Percentiles rank a stretch among this genome's conserved stretches.
Evolutionary conservation across 2,329 filamentous ascomycete species (phyloP).

Genomic region (Huntiella savannae): DNA sequence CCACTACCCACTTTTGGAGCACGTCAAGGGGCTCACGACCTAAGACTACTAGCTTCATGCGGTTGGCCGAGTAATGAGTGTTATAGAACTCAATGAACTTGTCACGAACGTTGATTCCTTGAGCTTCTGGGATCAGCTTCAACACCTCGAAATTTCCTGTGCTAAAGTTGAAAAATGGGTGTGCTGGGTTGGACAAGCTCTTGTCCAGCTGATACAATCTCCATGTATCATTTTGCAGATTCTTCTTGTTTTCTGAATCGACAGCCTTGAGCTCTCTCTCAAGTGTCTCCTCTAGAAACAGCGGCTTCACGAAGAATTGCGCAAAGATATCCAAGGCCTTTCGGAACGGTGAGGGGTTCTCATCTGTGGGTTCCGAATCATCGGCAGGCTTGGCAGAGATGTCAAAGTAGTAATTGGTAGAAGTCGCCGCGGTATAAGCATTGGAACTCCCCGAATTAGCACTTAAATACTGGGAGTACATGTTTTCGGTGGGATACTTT

Average conservation of each 20-base stretch:
- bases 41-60: conserved; percentile 79
- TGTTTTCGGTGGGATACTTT: conserved; percentile 93
- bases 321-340: conserved; percentile 81
- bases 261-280: conserved; percentile 78
- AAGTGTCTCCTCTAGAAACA: conserved; percentile 69
- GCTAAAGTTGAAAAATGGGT: conserved; percentile 81
- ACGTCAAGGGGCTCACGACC: conserved; percentile 68
- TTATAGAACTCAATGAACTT: conserved; percentile 88
- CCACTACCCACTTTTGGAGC: conserved; percentile 63
- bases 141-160: conserved; percentile 77
- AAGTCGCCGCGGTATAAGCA: conserved; percentile 80
- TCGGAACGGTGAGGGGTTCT: conserved; percentile 43
- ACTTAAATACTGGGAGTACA: conserved; percentile 83
- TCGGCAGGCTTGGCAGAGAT: conserved; percentile 62
- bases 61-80: conserved; percentile 78
- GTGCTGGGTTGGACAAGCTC: conserved; percentile 66
- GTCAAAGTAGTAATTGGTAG: conserved; percentile 97
- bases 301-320: conserved; percentile 77
- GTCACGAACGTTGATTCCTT: conserved; percentile 67
- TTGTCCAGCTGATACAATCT: conserved; percentile 75
- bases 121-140: conserved; percentile 60
- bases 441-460: conserved; percentile 84
- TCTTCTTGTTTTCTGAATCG: conserved; percentile 96
- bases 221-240: conserved; percentile 79
- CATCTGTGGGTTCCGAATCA: conserved; percentile 32